Conservation (phyloP, 2,329 filamentous ascomycete genomes). For the Xylariaceae sp. region DNA sequence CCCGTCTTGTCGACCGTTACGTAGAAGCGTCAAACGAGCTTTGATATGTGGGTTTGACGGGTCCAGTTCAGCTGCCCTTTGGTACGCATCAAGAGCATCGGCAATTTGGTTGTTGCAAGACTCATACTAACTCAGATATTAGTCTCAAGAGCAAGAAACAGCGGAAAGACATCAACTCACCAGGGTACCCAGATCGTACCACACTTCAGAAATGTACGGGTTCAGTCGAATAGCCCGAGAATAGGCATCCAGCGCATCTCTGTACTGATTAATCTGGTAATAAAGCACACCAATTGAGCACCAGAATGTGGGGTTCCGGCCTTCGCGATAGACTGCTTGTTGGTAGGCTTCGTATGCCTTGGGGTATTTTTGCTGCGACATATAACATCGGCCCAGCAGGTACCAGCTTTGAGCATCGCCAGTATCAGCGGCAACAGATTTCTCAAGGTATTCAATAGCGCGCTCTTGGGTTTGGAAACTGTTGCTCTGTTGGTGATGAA, state of each 20-base stretch:
- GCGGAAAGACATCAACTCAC: slow-evolving; percentile 51
- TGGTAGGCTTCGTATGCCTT: slow-evolving; percentile 99
- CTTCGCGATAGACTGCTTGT: slow-evolving; percentile 96
- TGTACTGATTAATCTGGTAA: slow-evolving; percentile 99
- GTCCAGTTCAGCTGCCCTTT: slow-evolving; percentile 89
- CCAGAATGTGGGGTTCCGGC: slow-evolving; percentile 98
- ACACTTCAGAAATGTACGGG: slow-evolving; percentile 97
- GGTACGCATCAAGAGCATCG: slow-evolving; percentile 93
- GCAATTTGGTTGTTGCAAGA: slow-evolving; percentile 98
- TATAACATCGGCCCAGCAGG: slow-evolving; percentile 93
- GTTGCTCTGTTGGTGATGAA: slow-evolving; percentile 93
- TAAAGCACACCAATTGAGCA: slow-evolving; percentile 98
- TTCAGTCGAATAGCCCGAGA: slow-evolving; percentile 94
- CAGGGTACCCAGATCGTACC: slow-evolving; percentile 96
- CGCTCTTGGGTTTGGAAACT: slow-evolving; percentile 90
- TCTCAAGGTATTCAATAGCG: slow-evolving; percentile 94
- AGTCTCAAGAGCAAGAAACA: background rate
- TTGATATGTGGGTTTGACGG: slow-evolving; percentile 94
- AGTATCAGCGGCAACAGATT: slow-evolving; percentile 93
- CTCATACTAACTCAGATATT: slow-evolving; percentile 67
- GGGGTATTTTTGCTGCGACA: slow-evolving; percentile 98
- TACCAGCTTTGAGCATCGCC: slow-evolving; percentile 98
- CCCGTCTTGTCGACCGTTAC: slow-evolving; percentile 72
- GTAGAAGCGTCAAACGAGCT: slow-evolving; percentile 82
- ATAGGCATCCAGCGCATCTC: slow-evolving; percentile 95